Conservation (phyloP, 2,329 filamentous ascomycete genomes). For the Fusarium nematophilum region DNA sequence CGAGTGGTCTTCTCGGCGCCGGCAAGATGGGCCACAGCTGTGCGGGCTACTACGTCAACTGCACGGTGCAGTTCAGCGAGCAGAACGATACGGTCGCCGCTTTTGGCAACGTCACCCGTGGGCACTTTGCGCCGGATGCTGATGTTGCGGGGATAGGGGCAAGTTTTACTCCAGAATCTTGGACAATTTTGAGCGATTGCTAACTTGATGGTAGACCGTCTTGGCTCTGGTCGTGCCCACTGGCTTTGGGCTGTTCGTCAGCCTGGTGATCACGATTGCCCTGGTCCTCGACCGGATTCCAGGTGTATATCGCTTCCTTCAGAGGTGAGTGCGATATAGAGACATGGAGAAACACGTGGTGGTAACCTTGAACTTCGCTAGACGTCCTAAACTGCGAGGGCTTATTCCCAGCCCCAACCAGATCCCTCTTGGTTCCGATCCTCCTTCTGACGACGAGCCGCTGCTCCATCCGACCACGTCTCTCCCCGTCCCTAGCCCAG, state of each 20-base stretch:
- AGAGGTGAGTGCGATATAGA: too few relatives aligned
- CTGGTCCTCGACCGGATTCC: neutral
- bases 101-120: neutral
- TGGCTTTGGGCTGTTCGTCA: conserved; percentile 1
- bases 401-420: too few relatives aligned
- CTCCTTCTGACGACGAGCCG: too few relatives aligned
- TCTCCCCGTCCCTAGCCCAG: too few relatives aligned
- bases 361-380: too few relatives aligned
- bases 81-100: neutral
- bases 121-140: neutral
- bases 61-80: neutral
- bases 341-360: too few relatives aligned
- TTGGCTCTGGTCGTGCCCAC: conserved; percentile 2
- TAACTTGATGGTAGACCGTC: conserved; percentile 2
- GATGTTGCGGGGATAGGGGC: conserved; percentile 1
- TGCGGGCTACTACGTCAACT: neutral
- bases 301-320: conserved; percentile 4
- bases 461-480: too few relatives aligned
- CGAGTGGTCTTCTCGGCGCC: too few relatives aligned
- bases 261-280: neutral
- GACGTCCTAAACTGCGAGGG: too few relatives aligned
- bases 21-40: too few relatives aligned
- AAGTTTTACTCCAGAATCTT: neutral
- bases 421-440: too few relatives aligned
- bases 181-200: too few relatives aligned